These are phyloP conservation scores for Xerocomellus chrysenteron DNA, from an alignment of 768 basidiomycete species.

Conservation along the genomic window DNA sequence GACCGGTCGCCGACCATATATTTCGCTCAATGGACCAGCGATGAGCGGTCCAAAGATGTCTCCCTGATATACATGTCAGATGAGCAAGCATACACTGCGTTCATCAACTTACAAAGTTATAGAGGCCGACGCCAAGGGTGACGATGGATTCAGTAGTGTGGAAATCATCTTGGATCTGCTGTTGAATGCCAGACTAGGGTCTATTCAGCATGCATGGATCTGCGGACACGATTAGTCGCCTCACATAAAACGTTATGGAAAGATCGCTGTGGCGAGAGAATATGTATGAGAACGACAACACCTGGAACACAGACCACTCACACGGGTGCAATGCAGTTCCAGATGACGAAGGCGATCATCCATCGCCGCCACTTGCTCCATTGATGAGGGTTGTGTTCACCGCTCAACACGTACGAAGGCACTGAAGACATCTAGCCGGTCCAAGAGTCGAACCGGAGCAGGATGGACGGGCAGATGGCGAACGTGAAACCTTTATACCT, in stretches of 20 bases:
- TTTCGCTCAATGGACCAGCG: slow-evolving; percentile 25
- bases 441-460: background rate
- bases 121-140: slow-evolving; percentile 28
- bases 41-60: slow-evolving; percentile 27
- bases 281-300: background rate
- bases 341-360: slow-evolving; percentile 28
- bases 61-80: slow-evolving; percentile 16
- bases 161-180: slow-evolving; percentile 28
- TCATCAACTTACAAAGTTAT: slow-evolving; percentile 24
- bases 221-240: background rate
- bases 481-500: slow-evolving; percentile 16
- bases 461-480: background rate
- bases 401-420: slow-evolving; percentile 15
- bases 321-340: slow-evolving; percentile 32
- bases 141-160: slow-evolving; percentile 16
- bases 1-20: slow-evolving; percentile 25
- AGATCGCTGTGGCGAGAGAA: slow-evolving; percentile 17
- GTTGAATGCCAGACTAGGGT: slow-evolving; percentile 27
- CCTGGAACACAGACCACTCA: slow-evolving; percentile 3
- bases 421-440: slow-evolving; percentile 18
- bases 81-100: background rate
- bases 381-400: slow-evolving; percentile 25
- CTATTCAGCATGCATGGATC: slow-evolving; percentile 3
- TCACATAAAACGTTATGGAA: slow-evolving; percentile 30
- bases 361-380: slow-evolving; percentile 31